Evolutionary conservation across 2,329 filamentous ascomycete species (phyloP).

Genomic region (Dactylellina leptospora): DNA sequence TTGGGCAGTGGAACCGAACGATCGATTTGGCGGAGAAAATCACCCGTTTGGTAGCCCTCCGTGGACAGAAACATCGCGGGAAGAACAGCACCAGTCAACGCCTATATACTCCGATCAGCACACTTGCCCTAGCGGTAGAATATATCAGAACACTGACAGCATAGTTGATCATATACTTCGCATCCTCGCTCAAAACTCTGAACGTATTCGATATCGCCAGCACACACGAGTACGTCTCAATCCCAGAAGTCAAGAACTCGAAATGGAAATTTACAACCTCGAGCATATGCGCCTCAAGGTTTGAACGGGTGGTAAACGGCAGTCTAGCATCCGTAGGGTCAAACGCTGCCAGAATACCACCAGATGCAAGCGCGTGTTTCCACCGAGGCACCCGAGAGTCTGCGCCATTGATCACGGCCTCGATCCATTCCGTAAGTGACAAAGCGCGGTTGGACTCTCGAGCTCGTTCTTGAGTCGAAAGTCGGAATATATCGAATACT

Average conservation of each 20-base stretch:
- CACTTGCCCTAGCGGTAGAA: neutral
- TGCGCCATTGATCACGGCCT: slow-evolving; percentile 68
- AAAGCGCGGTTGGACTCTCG: slow-evolving; percentile 61
- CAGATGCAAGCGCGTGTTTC: slow-evolving; percentile 83
- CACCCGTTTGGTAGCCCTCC: slow-evolving; percentile 78
- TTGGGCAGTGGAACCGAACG: slow-evolving; percentile 69
- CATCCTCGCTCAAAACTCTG: slow-evolving; percentile 38
- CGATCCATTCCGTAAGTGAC: slow-evolving; percentile 66
- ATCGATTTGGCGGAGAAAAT: slow-evolving; percentile 76
- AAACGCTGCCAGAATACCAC: slow-evolving; percentile 70
- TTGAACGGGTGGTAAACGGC: slow-evolving; percentile 38
- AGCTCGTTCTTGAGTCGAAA: slow-evolving; percentile 68
- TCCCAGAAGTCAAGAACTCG: slow-evolving; percentile 44
- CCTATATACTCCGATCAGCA: slow-evolving; percentile 34
- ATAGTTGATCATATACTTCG: slow-evolving; percentile 46
- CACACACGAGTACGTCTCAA: slow-evolving; percentile 45
- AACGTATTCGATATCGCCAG: slow-evolving; percentile 45
- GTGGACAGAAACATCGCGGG: slow-evolving; percentile 73
- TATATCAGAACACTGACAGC: slow-evolving; percentile 10
- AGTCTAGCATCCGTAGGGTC: slow-evolving; percentile 39
- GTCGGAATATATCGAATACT: slow-evolving; percentile 76
- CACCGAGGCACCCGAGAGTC: slow-evolving; percentile 74
- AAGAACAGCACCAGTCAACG: slow-evolving; percentile 74
- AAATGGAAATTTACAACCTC: slow-evolving; percentile 51
- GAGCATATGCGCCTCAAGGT: slow-evolving; percentile 41